Base-by-base conservation (phyloP, 1,284 basidiomycete species). In the Ceratobasidium sp. region DNA sequence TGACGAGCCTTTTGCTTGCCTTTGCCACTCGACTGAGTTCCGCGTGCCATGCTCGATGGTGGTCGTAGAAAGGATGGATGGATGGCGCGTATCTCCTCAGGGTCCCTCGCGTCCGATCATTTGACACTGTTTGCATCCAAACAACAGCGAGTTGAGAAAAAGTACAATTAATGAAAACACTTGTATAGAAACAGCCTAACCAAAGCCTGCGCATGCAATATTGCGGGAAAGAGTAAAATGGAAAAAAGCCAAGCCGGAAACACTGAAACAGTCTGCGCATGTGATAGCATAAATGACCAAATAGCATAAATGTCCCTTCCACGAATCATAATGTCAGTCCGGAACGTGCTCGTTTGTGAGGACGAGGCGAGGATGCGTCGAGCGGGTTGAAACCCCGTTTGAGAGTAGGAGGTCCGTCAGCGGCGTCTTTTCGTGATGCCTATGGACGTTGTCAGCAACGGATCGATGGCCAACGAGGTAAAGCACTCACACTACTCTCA, bases 81-180 rank as follows among this genome's bases (percentile, higher is more conserved):
- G 36, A 14, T 21, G 65, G 65, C 65, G 65, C 65, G 65, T 70
- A 70, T 57, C 53, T 70, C 16, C 16, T 45, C 43, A 45, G 43
- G 43, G 43, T n/a, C 43, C 43, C 52, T 50, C 65, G 65, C 65
- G 65, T 58, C 65, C 65, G 65, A 70, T 70, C 65, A 58, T 58
- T 70, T 70, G 65, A 41, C 57, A 6, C 39, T 59, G 57, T 34
- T 59, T 59, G 34, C 36, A 26, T 26, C 21, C 21, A 59, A 41
- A 59, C 14, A 59, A 55, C 3, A 12, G 2, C 12, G 14, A 12
- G 34, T 4, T 26, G n/a, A n/a, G n/a, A n/a, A n/a, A n/a, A 23
- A 34, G 53, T 55, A 55, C 53, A 45, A 55, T 55, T 55, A 55
- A 18, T 34, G 53, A 32, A 55, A 3, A 55, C 26, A 28, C 6